Conservation (phyloP, 1,284 basidiomycete species). For the Sporisorium sorghi region DNA sequence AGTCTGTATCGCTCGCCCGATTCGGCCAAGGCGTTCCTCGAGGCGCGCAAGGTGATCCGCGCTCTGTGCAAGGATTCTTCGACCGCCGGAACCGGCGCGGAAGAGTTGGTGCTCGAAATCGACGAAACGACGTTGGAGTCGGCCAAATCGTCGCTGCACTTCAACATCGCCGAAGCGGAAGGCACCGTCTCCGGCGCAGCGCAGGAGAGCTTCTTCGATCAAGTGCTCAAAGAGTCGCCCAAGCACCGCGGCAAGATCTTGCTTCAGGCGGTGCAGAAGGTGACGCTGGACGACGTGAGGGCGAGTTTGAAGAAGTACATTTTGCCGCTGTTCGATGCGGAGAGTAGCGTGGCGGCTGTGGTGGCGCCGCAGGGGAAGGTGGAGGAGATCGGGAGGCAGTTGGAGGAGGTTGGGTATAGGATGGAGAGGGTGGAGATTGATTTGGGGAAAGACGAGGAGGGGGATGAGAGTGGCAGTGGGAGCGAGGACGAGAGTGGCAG, state of each 20-base stretch:
- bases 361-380: conserved; percentile 85
- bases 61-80: conserved; percentile 63
- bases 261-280: conserved; percentile 71
- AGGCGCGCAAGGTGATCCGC: conserved; percentile 74
- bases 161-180: conserved; percentile 81
- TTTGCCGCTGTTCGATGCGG: conserved; percentile 85
- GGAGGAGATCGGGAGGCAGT: conserved; percentile 77
- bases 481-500: conserved; percentile 46
- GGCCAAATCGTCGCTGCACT: conserved; percentile 91
- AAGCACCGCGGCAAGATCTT: conserved; percentile 59
- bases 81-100: conserved; percentile 42
- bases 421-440: conserved; percentile 81
- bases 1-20: conserved; percentile 83
- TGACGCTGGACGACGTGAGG: conserved; percentile 83
- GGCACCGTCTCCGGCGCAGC: conserved; percentile 88
- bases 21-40: conserved; percentile 83
- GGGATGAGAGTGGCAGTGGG: conserved; percentile 13
- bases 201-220: conserved; percentile 61
- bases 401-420: conserved; percentile 79
- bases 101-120: conserved; percentile 71
- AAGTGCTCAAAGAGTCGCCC: conserved; percentile 52
- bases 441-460: conserved; percentile 71
- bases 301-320: conserved; percentile 80
- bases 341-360: conserved; percentile 82
- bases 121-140: conserved; percentile 87